phyloP scores from a whole-genome alignment of 2,329 filamentous ascomycete genomes.

The Aspergillus quadricinctus region DNA sequence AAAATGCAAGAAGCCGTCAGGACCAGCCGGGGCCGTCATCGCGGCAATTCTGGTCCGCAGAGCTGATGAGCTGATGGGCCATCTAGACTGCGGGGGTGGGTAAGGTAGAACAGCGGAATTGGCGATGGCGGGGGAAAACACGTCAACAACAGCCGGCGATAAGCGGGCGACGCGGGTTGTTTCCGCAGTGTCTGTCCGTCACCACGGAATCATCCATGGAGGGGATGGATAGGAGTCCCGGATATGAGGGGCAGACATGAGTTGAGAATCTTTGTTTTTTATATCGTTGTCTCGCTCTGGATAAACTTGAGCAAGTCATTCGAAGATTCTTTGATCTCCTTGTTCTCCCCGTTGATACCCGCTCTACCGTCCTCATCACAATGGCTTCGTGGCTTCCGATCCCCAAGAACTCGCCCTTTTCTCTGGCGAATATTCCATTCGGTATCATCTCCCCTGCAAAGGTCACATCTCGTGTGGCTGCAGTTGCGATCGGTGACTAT shows the following conservation, averaged over 20 bases:
- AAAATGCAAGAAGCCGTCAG: background rate
- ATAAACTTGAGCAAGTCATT: background rate
- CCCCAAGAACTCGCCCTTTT: conserved; percentile 62
- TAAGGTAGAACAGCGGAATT: conserved; percentile 8
- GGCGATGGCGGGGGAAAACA: background rate
- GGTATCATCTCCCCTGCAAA: conserved; percentile 68
- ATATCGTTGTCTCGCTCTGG: background rate
- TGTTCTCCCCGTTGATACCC: background rate
- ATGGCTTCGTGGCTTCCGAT: conserved; percentile 58
- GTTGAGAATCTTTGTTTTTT: conserved; percentile 1
- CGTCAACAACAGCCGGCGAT: conserved; percentile 12
- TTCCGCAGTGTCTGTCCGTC: conserved; percentile 6
- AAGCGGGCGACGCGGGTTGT: conserved; percentile 10
- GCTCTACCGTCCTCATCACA: conserved; percentile 16
- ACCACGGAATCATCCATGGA: background rate
- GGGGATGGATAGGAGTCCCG: background rate
- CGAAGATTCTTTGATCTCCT: background rate
- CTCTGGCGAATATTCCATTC: conserved; percentile 76
- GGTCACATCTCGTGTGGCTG: conserved; percentile 56
- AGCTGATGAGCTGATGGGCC: background rate
- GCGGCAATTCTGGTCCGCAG: conserved; percentile 7
- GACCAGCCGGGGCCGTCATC: background rate
- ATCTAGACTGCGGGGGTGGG: background rate
- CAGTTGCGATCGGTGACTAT: conserved; percentile 68
- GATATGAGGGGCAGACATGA: background rate